Evolutionary conservation across 805 yeast genomes (phyloP).

Genomic region (Saccharomycopsis oosterbeekiorum): DNA sequence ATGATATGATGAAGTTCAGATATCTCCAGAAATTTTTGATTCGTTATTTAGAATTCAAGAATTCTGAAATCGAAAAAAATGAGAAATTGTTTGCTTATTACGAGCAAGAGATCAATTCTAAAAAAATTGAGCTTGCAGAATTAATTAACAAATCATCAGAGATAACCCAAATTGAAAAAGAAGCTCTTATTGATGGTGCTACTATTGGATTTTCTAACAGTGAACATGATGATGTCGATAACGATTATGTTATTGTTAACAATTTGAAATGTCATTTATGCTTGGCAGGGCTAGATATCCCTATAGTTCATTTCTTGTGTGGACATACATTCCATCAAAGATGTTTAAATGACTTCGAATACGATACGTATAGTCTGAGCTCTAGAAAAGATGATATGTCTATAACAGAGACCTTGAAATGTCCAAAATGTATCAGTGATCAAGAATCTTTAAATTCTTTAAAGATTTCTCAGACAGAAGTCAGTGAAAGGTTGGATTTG

Average conservation of each 20-base stretch:
- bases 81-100: conserved; percentile 57
- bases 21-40: conserved; percentile 59
- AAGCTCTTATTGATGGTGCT: background rate
- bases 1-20: conserved; percentile 39
- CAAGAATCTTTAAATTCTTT: conserved; percentile 54
- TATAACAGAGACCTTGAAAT: conserved; percentile 27
- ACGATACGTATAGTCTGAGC: conserved; percentile 22
- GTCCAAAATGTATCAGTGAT: conserved; percentile 74
- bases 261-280: conserved; percentile 60
- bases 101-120: conserved; percentile 50
- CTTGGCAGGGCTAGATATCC: conserved; percentile 55
- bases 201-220: background rate
- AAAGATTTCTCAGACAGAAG: conserved; percentile 48
- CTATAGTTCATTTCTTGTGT: conserved; percentile 78
- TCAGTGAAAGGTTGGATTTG: conserved; percentile 52
- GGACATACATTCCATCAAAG: conserved; percentile 77
- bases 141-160: conserved; percentile 31
- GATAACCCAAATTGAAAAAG: background rate
- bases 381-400: background rate
- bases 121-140: conserved; percentile 30
- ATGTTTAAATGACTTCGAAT: conserved; percentile 49
- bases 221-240: conserved; percentile 22
- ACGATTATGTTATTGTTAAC: conserved; percentile 29
- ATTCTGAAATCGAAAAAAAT: conserved; percentile 60
- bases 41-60: conserved; percentile 48